Evolutionary conservation across 148 eudicot genomes (phyloP), one percentile per base, ranked within the genome.

Genomic region (Arctostaphylos glauca): DNA sequence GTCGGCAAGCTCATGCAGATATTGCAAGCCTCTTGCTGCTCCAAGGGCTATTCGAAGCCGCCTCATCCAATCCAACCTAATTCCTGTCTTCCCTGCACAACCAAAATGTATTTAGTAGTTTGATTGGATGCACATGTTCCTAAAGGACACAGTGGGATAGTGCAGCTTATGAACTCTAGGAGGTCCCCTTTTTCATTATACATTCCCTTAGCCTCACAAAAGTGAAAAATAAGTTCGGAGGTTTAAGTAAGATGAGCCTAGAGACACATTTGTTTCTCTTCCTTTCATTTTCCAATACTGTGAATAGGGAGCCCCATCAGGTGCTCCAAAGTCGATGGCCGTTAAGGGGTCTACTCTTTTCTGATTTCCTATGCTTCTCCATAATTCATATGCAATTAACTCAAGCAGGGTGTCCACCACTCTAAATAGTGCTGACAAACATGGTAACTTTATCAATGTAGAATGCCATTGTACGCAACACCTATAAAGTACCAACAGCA

Each of bases 1-100:
- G 66, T 85, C 25, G 3, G 86, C 86, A 81, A 85, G 86, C 74
- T 75, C 86, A 67, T 84, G 86, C 31, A 84, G 77, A 84, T 84
- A 84, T 64, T 80, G 83, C 81, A 81, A 67, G 38, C 86, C 86
- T 68, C 58, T 80, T 43, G 84, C 86, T 53, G 80, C 76, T 75
- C 83, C 86, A 62, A 84, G 68, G 76, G 83, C 76, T 54, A 81
- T 54, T 44, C 52, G 49, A 60, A 81, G 83, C 80, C 86, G 73
- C 73, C 81, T 76, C 72, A 44, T 76, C 86, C 86, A 85, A 55
- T 81, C 84, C 84, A 85, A 46, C 19, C 10, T 56, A 38, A 85
- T 77, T 44, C 86, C 86, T 16, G 84, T 66, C 74, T 76, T 85
- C 68, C 84, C 85, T 77, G 81, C 58, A 13, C 52, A 67, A 60